Base-by-base conservation (phyloP, 169 alveolate genomes). In the Plasmodium gaboni region DNA sequence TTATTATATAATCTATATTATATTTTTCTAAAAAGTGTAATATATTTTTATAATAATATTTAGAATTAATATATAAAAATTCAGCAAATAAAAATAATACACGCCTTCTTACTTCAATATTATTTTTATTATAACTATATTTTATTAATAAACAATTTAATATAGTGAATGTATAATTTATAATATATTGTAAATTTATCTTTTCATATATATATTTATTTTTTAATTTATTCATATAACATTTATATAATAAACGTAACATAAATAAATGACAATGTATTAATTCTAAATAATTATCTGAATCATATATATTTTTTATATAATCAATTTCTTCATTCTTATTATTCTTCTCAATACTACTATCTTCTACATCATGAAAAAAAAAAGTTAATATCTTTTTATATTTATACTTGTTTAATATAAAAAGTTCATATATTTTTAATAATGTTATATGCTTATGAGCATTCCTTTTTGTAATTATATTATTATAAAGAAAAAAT, bases 21-120 rank as follows among this genome's bases (percentile, higher is more conserved):
- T 83, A 83, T 10, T 67, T 83, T 38, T 83, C 53, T 7, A 83
- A 24, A 68, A 83, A 80, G 17, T 68, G 44, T 42, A 70, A 53
- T 46, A 83, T 64, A 68, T 83, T 83, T 38, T 68, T 68, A 50
- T 32, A 83, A 68, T 83, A 83, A 68, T 83, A 83, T 42, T 83
- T 83, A 8, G 91, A 51, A 71, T 83, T 83, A 28, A 83, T 48
- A 38, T 83, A 68, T 12, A 83, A 48, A 50, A 83, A 83, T 15
- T 83, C 70, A n/a, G 59, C 5, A 83, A 83, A 83, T 53, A 83
- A 38, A 50, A 83, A 68, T 15, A 83, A 42, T 17, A 83, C 72
- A 3, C 72, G 91, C 1, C 61, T 8, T 24, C 57, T 24, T 1
- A 83, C 53, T 24, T 55, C 51, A 3, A 78, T 51, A 67, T 12